phyloP scores from a whole-genome alignment of 345 rosid species.

The Barbarea vulgaris region DNA sequence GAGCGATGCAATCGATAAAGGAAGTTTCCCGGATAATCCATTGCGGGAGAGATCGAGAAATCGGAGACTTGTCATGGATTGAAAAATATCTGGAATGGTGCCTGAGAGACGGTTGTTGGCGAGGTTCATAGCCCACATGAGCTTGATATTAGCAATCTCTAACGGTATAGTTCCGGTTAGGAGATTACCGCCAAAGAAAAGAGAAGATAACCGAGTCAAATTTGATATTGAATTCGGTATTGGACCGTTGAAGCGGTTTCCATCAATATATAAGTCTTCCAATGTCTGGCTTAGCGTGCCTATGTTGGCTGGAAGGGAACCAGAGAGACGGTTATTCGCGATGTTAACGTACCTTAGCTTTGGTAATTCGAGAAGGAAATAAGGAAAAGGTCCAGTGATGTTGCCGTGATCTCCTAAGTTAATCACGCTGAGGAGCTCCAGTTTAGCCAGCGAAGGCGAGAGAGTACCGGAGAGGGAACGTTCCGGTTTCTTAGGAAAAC shows the following conservation, averaged over 20 bases:
- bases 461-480: conserved; percentile 60
- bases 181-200: conserved; percentile 53
- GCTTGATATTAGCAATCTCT: conserved; percentile 49
- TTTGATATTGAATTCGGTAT: conserved; percentile 57
- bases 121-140: conserved; percentile 40
- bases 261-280: conserved; percentile 44
- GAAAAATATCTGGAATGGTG: conserved; percentile 53
- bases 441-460: conserved; percentile 55
- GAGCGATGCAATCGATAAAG: conserved; percentile 51
- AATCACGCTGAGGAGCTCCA: conserved; percentile 43
- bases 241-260: conserved; percentile 61
- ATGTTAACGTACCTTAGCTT: conserved; percentile 54
- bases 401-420: conserved; percentile 17
- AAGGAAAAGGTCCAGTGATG: conserved; percentile 66
- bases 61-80: conserved; percentile 48
- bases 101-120: conserved; percentile 58
- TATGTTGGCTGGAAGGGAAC: conserved; percentile 49
- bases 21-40: conserved; percentile 54
- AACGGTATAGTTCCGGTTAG: conserved; percentile 53
- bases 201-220: conserved; percentile 50
- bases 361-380: conserved; percentile 49
- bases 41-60: conserved; percentile 52
- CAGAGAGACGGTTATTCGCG: conserved; percentile 63
- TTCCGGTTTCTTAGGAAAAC: conserved; percentile 19
- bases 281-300: conserved; percentile 50